These are phyloP conservation scores for Diutina pseudorugosa DNA, from an alignment of 1,139 yeast genomes.

Conservation along the genomic window DNA sequence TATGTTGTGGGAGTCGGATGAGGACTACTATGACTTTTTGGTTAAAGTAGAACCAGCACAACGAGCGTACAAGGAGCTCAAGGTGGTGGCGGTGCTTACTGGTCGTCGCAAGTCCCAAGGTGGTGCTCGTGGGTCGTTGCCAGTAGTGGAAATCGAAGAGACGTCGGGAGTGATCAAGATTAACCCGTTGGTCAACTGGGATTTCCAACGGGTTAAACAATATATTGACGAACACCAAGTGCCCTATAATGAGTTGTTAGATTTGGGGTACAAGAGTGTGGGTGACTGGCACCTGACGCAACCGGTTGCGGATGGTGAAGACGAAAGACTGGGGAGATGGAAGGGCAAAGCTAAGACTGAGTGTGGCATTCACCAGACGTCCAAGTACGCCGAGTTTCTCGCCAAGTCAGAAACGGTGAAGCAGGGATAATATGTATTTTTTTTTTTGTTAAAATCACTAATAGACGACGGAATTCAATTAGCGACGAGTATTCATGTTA, in stretches of 20 bases:
- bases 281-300: slow-evolving; percentile 95
- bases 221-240: slow-evolving; percentile 63
- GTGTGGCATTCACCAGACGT: slow-evolving; percentile 86
- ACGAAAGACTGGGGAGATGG: slow-evolving; percentile 96
- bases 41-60: slow-evolving; percentile 92
- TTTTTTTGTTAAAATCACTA: no score
- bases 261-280: slow-evolving; percentile 78
- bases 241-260: slow-evolving; percentile 77
- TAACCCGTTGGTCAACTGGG: slow-evolving; percentile 84
- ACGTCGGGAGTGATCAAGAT: slow-evolving; percentile 65
- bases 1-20: slow-evolving; percentile 74
- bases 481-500: neutral
- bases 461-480: neutral
- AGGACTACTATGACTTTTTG: slow-evolving; percentile 66
- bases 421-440: neutral
- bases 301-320: slow-evolving; percentile 86
- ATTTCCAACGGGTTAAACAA: slow-evolving; percentile 53
- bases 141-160: slow-evolving; percentile 66
- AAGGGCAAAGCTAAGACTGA: slow-evolving; percentile 87
- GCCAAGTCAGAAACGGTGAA: neutral
- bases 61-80: slow-evolving; percentile 64
- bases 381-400: slow-evolving; percentile 48
- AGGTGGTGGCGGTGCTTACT: slow-evolving; percentile 74
- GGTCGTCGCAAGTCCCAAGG: slow-evolving; percentile 92
- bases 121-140: slow-evolving; percentile 62